These are phyloP conservation scores for Takakia lepidozioides DNA, from an alignment of 225 moss, liverwort and hornwort genomes.

Conservation along the genomic window DNA sequence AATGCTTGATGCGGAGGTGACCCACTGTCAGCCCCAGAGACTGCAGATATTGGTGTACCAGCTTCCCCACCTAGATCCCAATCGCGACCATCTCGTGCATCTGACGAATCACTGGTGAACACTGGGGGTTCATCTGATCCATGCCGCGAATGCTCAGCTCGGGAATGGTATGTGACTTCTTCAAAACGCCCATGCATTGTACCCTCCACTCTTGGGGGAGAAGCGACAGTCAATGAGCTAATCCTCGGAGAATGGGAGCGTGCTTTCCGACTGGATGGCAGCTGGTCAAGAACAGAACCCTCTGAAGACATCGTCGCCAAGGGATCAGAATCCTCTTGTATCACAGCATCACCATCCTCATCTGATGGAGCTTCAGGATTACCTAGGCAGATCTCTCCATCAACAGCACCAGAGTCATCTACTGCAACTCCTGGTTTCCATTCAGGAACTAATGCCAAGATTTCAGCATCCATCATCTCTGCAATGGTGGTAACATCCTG, in stretches of 20 bases:
- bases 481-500: slow-evolving; percentile 65
- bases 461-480: slow-evolving; percentile 64
- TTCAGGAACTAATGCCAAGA: slow-evolving; percentile 51
- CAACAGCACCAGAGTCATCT: slow-evolving; percentile 7
- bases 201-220: slow-evolving; percentile 16
- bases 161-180: slow-evolving; percentile 13
- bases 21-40: slow-evolving; percentile 10
- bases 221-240: slow-evolving; percentile 1
- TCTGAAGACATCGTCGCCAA: slow-evolving; percentile 4
- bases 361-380: too few relatives aligned
- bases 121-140: slow-evolving; percentile 6
- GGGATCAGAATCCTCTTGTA: neutral
- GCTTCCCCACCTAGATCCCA: neutral
- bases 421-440: slow-evolving; percentile 33
- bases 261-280: slow-evolving; percentile 2
- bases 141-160: neutral
- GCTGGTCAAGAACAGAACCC: slow-evolving; percentile 1
- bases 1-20: slow-evolving; percentile 8
- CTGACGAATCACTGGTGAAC: slow-evolving; percentile 17
- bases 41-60: slow-evolving; percentile 7
- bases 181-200: slow-evolving; percentile 34
- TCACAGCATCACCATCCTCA: neutral
- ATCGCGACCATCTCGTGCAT: neutral
- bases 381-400: slow-evolving; percentile 1
- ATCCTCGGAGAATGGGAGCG: slow-evolving; percentile 3